Conservation (phyloP, 2,329 filamentous ascomycete species). For the Xylaria hypoxylon region DNA sequence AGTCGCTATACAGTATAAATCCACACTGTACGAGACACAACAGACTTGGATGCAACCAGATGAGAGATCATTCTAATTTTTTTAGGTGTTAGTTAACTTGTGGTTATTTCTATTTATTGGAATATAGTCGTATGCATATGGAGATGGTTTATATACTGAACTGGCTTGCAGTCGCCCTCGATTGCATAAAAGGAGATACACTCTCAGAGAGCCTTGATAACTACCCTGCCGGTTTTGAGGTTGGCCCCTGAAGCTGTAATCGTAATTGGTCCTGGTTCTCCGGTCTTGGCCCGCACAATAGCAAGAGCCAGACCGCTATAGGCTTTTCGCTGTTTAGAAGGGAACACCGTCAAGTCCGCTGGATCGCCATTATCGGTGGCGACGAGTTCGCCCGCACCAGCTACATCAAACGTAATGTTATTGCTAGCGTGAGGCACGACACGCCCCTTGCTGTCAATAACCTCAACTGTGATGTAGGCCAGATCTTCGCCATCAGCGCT, state of each 20-base stretch:
- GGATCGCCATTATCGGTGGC: slow-evolving; percentile 65
- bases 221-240: slow-evolving; percentile 32
- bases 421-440: slow-evolving; percentile 58
- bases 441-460: slow-evolving; percentile 58
- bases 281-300: slow-evolving; percentile 52
- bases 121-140: too few species aligned
- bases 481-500: slow-evolving; percentile 58
- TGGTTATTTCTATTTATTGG: too few species aligned
- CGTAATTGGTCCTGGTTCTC: slow-evolving; percentile 39
- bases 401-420: slow-evolving; percentile 57
- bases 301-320: slow-evolving; percentile 57
- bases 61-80: too few species aligned
- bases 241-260: slow-evolving; percentile 38
- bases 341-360: slow-evolving; percentile 57
- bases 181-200: neutral
- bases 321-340: slow-evolving; percentile 54
- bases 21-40: too few species aligned
- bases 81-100: too few species aligned
- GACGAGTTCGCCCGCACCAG: slow-evolving; percentile 58
- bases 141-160: too few species aligned
- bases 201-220: neutral
- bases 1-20: too few species aligned
- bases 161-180: neutral
- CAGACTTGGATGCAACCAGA: too few species aligned
- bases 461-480: slow-evolving; percentile 58